phyloP scores from a whole-genome alignment of 2,329 filamentous ascomycete genomes.

The Cyphellophora attinorum region DNA sequence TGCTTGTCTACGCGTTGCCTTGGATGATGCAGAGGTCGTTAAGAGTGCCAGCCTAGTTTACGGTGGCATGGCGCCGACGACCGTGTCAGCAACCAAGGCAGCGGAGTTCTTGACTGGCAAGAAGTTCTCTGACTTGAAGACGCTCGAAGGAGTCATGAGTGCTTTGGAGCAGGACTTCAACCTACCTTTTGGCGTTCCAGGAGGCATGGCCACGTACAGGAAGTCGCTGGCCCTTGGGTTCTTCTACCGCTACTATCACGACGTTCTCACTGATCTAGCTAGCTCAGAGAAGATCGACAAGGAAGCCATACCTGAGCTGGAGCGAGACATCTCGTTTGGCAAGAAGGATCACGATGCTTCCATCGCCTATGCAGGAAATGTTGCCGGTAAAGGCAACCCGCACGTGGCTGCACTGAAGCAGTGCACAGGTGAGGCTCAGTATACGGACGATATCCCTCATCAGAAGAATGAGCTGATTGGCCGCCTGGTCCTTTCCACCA shows the following conservation, averaged over 20 bases:
- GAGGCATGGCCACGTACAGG: slow-evolving; percentile 94
- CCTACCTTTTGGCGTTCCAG: slow-evolving; percentile 79
- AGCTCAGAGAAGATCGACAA: slow-evolving; percentile 49
- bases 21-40: slow-evolving; percentile 62
- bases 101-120: slow-evolving; percentile 67
- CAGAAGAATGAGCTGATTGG: slow-evolving; percentile 83
- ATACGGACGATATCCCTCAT: slow-evolving; percentile 87
- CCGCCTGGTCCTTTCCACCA: slow-evolving; percentile 78
- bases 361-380: slow-evolving; percentile 67
- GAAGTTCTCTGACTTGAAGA: slow-evolving; percentile 68
- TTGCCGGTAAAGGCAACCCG: slow-evolving; percentile 75
- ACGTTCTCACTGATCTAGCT: slow-evolving; percentile 52
- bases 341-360: slow-evolving; percentile 67
- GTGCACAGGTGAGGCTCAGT: slow-evolving; percentile 85
- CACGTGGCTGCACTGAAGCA: slow-evolving; percentile 92
- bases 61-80: slow-evolving; percentile 89
- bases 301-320: slow-evolving; percentile 74
- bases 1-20: slow-evolving; percentile 64
- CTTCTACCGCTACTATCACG: slow-evolving; percentile 96
- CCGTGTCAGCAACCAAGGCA: slow-evolving; percentile 73
- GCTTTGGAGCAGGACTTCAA: slow-evolving; percentile 85
- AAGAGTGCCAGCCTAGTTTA: slow-evolving; percentile 73
- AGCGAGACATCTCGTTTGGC: slow-evolving; percentile 72
- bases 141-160: slow-evolving; percentile 81
- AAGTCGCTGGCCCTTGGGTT: slow-evolving; percentile 85